Percentiles rank a stretch among this genome's conserved stretches.
Conservation (phyloP, 257 asterid species). For the Capsicum pubescens region DNA sequence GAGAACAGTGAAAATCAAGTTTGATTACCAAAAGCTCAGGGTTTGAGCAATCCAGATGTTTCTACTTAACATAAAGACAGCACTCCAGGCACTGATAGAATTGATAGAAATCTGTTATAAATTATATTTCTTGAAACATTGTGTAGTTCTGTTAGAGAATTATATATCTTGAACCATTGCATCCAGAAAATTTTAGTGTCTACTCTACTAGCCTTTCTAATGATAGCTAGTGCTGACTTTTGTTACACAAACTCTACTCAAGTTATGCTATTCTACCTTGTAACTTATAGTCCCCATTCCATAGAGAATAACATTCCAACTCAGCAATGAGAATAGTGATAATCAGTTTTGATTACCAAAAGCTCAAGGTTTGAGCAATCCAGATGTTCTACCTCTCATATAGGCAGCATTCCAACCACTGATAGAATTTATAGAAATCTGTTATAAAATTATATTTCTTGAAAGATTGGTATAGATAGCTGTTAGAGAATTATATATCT, state of each 20-base stretch:
- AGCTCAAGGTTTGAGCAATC: constrained; percentile 9
- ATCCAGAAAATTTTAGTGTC: neutral
- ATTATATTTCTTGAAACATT: neutral
- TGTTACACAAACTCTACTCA: constrained; percentile 12
- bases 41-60: constrained; percentile 24
- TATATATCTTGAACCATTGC: neutral
- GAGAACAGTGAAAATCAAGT: neutral
- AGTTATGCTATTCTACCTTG: neutral
- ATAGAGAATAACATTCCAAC: neutral
- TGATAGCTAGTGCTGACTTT: neutral
- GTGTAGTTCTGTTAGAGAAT: neutral
- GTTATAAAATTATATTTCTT: neutral
- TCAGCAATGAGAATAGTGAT: neutral
- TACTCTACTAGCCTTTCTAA: neutral
- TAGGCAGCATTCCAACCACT: neutral
- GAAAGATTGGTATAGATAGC: too few relatives aligned
- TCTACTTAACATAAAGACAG: neutral
- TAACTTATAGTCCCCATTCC: neutral
- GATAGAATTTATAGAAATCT: neutral
- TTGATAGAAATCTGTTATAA: neutral
- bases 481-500: neutral
- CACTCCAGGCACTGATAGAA: neutral
- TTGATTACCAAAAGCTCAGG: neutral
- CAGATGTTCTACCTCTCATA: neutral
- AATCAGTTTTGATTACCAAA: neutral